phyloP scores from a whole-genome alignment of 768 basidiomycete genomes.

The Leccinum longicurvipes region DNA sequence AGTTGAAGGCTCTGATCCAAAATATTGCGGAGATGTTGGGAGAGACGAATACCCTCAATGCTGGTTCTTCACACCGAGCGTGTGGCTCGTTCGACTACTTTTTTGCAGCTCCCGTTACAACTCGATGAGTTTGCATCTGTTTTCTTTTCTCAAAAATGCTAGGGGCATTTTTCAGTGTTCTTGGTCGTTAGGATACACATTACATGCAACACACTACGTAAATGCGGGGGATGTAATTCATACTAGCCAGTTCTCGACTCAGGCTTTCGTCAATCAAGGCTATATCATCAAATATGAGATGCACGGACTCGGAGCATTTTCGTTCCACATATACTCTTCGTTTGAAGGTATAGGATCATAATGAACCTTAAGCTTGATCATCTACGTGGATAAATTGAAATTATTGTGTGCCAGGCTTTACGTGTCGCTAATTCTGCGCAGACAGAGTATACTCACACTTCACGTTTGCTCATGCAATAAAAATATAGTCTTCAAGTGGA shows the following conservation, averaged over 20 bases:
- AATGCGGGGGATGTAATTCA: no score
- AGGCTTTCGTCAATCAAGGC: background rate
- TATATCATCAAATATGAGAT: background rate
- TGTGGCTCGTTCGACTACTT: conserved; percentile 45
- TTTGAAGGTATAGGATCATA: no score
- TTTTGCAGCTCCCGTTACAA: conserved; percentile 30
- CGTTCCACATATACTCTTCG: no score
- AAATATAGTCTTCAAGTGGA: no score
- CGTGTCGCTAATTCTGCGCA: no score
- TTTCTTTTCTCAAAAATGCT: background rate
- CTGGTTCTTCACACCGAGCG: background rate
- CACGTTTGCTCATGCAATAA: no score
- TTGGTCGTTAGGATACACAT: background rate
- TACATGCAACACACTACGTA: no score
- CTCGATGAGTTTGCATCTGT: background rate
- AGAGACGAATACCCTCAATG: conserved; percentile 39
- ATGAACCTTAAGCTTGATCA: no score
- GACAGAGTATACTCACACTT: no score
- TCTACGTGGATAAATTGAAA: no score
- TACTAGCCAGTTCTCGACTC: background rate
- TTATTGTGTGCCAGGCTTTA: no score
- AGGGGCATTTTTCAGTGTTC: background rate
- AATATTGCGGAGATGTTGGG: conserved; percentile 48
- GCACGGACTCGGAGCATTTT: no score
- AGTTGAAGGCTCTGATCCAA: conserved; percentile 54